Evolutionary conservation across 352 stramenopile species (phyloP).

Genomic region (Pythium aquatile): DNA sequence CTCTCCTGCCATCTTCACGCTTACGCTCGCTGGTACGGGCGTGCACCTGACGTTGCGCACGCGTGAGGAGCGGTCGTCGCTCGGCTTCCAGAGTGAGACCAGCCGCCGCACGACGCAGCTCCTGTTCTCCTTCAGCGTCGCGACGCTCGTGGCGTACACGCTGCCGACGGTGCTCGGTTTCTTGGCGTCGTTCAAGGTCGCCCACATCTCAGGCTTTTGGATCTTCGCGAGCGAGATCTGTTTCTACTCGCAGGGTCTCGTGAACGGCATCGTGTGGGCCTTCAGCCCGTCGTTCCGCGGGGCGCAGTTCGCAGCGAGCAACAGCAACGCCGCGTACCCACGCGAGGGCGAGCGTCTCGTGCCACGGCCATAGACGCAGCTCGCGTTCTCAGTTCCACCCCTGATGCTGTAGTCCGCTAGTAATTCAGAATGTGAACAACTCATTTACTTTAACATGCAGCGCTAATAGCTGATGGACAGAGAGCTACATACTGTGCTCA

Average conservation of each 20-base stretch:
- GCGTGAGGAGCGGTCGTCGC: conserved; percentile 21
- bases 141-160: conserved; percentile 19
- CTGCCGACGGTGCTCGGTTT: conserved; percentile 26
- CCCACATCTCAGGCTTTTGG: conserved; percentile 17
- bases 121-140: conserved; percentile 6
- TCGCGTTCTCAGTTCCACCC: not conserved
- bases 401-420: not conserved
- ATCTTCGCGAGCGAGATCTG: conserved; percentile 36
- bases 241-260: conserved; percentile 38
- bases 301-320: conserved; percentile 15
- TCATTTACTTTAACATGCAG: not conserved
- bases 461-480: too few relatives aligned
- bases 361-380: conserved; percentile 9
- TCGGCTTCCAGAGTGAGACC: conserved; percentile 31
- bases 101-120: conserved; percentile 24
- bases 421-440: not conserved
- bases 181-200: conserved; percentile 21
- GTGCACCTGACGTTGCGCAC: conserved; percentile 27
- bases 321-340: conserved; percentile 5
- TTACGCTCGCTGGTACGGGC: conserved; percentile 23
- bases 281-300: conserved; percentile 28
- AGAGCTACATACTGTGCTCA: conserved; percentile 1
- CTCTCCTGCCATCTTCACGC: conserved; percentile 27
- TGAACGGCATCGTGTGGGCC: conserved; percentile 34
- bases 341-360: conserved; percentile 25